Evolutionary conservation across 805 yeast genomes (phyloP).

Genomic region (Metschnikowia orientalis): DNA sequence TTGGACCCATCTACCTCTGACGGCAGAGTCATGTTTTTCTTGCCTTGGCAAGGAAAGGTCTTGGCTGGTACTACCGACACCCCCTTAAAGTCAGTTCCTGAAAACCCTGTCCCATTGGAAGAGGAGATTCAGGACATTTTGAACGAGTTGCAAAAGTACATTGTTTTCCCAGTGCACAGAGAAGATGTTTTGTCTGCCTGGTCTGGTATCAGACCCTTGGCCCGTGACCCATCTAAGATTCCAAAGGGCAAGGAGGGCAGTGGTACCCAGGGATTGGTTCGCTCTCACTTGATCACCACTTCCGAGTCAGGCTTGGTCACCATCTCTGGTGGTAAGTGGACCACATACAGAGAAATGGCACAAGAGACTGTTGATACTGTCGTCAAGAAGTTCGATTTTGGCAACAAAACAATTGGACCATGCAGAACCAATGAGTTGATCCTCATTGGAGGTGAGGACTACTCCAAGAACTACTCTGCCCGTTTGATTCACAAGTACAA

Average conservation of each 20-base stretch:
- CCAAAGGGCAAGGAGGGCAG: constrained; percentile 41
- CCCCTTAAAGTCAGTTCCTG: constrained; percentile 67
- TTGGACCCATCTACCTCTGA: constrained; percentile 90
- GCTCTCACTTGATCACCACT: constrained; percentile 77
- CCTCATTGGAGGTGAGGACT: constrained; percentile 78
- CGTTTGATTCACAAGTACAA: constrained; percentile 75
- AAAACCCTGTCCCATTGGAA: constrained; percentile 79
- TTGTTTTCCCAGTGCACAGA: constrained; percentile 82
- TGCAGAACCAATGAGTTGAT: constrained; percentile 53
- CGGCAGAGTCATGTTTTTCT: constrained; percentile 93
- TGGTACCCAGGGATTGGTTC: constrained; percentile 82
- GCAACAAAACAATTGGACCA: constrained; percentile 31
- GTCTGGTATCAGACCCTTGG: constrained; percentile 96
- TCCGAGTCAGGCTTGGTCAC: constrained; percentile 77
- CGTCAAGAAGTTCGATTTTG: constrained; percentile 43
- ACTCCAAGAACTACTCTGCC: constrained; percentile 67
- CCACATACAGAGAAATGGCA: constrained; percentile 97
- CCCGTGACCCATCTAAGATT: constrained; percentile 65
- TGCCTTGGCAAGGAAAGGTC: constrained; percentile 97
- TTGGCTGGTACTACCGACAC: constrained; percentile 96
- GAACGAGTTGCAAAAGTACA: constrained; percentile 82
- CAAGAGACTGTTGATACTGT: constrained; percentile 83
- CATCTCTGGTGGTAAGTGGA: constrained; percentile 97
- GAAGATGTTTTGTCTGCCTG: constrained; percentile 92
- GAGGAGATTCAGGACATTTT: constrained; percentile 85